Conservation (phyloP, 2,329 filamentous ascomycete species). For the Fusarium sp. region DNA sequence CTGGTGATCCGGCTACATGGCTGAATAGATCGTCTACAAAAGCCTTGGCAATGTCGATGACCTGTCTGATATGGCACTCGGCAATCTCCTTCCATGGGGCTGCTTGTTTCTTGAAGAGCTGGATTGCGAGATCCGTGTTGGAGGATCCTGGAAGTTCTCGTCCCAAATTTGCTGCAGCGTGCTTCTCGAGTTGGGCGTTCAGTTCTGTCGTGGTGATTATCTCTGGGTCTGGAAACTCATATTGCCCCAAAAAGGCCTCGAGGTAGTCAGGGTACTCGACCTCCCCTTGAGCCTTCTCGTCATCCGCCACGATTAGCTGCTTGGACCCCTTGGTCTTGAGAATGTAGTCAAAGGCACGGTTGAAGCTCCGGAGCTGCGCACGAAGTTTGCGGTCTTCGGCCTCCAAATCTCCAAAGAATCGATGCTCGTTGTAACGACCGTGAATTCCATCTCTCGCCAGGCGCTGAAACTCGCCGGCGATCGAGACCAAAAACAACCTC, state of each 20-base stretch:
- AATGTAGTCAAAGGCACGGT: slow-evolving; percentile 45
- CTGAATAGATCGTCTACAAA: slow-evolving; percentile 54
- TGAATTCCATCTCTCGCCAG: slow-evolving; percentile 46
- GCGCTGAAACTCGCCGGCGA: slow-evolving; percentile 52
- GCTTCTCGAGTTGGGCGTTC: slow-evolving; percentile 44
- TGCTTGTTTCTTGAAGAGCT: slow-evolving; percentile 55
- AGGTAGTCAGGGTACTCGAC: slow-evolving; percentile 45
- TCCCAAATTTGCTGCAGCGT: slow-evolving; percentile 54
- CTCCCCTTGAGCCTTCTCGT: neutral
- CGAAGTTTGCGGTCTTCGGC: slow-evolving; percentile 43
- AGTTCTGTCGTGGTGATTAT: slow-evolving; percentile 32
- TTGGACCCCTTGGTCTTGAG: slow-evolving; percentile 42
- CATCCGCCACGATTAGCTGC: slow-evolving; percentile 22
- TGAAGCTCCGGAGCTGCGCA: slow-evolving; percentile 47
- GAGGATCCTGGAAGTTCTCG: slow-evolving; percentile 54
- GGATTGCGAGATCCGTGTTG: slow-evolving; percentile 52
- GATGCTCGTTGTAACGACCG: slow-evolving; percentile 47
- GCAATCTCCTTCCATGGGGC: slow-evolving; percentile 55
- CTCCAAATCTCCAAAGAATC: slow-evolving; percentile 51
- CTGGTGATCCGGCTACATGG: slow-evolving; percentile 45
- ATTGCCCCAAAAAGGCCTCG: slow-evolving; percentile 43
- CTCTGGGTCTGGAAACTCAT: slow-evolving; percentile 46
- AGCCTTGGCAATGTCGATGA: slow-evolving; percentile 44
- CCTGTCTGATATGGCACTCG: slow-evolving; percentile 49
- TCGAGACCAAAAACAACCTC: slow-evolving; percentile 49